A percentile compares a stretch with the other conserved stretches of the same genome.
These are phyloP conservation scores for Pterulicium gracile DNA, from an alignment of 1,284 basidiomycete species.

Conservation along the genomic window DNA sequence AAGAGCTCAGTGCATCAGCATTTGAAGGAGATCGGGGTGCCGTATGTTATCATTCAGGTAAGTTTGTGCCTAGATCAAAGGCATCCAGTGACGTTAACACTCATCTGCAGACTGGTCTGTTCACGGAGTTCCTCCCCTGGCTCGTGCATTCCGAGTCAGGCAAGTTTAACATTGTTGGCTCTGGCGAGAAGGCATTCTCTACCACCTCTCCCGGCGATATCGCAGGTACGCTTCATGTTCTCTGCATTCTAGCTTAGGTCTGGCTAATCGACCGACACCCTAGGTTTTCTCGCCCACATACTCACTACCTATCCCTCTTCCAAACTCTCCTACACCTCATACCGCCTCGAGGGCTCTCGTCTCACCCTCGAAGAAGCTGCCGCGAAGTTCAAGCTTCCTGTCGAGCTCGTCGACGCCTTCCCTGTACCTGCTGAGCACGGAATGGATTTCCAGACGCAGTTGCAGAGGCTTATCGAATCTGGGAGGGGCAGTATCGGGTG, in stretches of 20 bases:
- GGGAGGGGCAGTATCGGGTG: slow-evolving; percentile 15
- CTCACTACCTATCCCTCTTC: slow-evolving; percentile 16
- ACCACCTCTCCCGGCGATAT: slow-evolving; percentile 15
- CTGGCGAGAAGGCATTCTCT: slow-evolving; percentile 12
- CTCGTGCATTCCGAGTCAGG: slow-evolving; percentile 7
- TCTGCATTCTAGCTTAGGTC: background rate
- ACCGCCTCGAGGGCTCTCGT: slow-evolving; percentile 19
- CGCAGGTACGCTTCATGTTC: slow-evolving; percentile 10
- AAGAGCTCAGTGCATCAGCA: no score
- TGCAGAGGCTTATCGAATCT: slow-evolving; percentile 8
- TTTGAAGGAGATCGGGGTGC: background rate
- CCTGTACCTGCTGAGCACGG: slow-evolving; percentile 4
- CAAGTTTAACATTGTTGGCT: slow-evolving; percentile 14
- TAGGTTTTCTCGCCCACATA: slow-evolving; percentile 19
- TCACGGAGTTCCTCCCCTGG: slow-evolving; percentile 12
- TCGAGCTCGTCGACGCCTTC: slow-evolving; percentile 12
- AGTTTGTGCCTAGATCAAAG: no score
- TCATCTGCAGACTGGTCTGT: slow-evolving; percentile 13
- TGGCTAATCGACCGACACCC: background rate
- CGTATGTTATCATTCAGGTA: background rate
- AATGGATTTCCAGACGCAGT: background rate
- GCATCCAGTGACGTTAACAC: no score
- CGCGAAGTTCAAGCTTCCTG: slow-evolving; percentile 9
- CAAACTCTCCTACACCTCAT: slow-evolving; percentile 13
- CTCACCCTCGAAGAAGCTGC: slow-evolving; percentile 14